These are phyloP conservation scores for Penicillium flavigenum DNA, from an alignment of 495 filamentous ascomycete species.

Conservation along the genomic window DNA sequence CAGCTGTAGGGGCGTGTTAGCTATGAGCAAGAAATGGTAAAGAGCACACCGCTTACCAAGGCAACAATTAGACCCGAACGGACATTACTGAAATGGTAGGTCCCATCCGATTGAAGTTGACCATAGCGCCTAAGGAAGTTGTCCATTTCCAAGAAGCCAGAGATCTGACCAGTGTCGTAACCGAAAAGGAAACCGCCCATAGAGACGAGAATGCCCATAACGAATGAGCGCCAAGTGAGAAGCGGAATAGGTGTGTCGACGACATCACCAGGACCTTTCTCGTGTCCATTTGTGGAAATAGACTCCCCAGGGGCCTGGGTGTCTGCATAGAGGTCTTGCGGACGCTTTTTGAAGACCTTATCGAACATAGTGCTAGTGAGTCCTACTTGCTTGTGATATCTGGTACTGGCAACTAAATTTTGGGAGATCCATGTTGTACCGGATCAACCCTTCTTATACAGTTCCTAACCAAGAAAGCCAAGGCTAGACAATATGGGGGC, in stretches of 20 bases:
- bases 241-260: slow-evolving; percentile 36
- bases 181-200: slow-evolving; percentile 64
- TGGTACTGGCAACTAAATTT: background rate
- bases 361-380: slow-evolving; percentile 19
- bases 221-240: slow-evolving; percentile 39
- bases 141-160: slow-evolving; percentile 56
- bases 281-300: slow-evolving; percentile 21
- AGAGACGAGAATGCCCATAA: slow-evolving; percentile 54
- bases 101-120: slow-evolving; percentile 17
- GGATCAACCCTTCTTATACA: slow-evolving; percentile 13
- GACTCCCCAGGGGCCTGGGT: slow-evolving; percentile 21
- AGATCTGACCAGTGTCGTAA: slow-evolving; percentile 47
- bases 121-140: slow-evolving; percentile 46
- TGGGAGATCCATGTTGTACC: background rate
- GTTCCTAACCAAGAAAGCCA: slow-evolving; percentile 5
- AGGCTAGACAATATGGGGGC: background rate
- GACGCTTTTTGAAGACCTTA: slow-evolving; percentile 20
- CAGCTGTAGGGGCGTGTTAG: slow-evolving; percentile 29
- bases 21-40: background rate
- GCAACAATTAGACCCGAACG: slow-evolving; percentile 51
- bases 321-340: slow-evolving; percentile 18
- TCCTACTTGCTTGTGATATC: background rate
- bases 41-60: slow-evolving; percentile 24
- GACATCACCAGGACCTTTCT: slow-evolving; percentile 24
- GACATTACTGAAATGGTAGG: slow-evolving; percentile 45